phyloP scores from a whole-genome alignment of 2,329 filamentous ascomycete species.

The Fusarium metavorans region DNA sequence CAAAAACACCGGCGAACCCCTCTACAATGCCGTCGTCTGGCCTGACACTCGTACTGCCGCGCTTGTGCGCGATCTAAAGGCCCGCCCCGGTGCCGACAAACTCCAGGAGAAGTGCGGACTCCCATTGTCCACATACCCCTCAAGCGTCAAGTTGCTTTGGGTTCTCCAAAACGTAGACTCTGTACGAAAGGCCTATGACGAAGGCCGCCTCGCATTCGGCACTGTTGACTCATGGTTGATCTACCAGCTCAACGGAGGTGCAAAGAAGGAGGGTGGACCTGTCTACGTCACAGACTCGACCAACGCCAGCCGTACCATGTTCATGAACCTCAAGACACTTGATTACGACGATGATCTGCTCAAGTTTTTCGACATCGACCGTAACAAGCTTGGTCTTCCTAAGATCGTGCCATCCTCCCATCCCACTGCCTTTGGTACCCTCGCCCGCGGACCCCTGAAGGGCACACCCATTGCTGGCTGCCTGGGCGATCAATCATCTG shows the following conservation, averaged over 20 bases:
- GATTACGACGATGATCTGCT: constrained; percentile 84
- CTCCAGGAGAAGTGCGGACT: constrained; percentile 81
- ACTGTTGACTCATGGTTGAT: constrained; percentile 92
- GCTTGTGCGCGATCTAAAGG: constrained; percentile 82
- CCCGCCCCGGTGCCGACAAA: constrained; percentile 73
- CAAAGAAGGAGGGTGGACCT: constrained; percentile 63
- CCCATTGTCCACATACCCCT: constrained; percentile 89
- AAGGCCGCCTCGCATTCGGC: constrained; percentile 82
- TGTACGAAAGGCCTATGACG: constrained; percentile 81
- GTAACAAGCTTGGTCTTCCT: constrained; percentile 78
- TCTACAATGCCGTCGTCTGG: constrained; percentile 91
- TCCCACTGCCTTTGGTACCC: constrained; percentile 75
- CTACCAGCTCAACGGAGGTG: constrained; percentile 84
- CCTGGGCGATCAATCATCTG: constrained; percentile 87
- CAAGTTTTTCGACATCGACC: constrained; percentile 80
- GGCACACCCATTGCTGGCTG: constrained; percentile 85
- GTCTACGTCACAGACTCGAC: constrained; percentile 87
- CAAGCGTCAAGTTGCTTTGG: constrained; percentile 88
- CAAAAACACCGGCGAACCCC: constrained; percentile 79
- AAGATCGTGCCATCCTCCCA: constrained; percentile 87
- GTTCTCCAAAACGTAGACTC: constrained; percentile 77
- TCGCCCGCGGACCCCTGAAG: constrained; percentile 74
- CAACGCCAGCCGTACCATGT: constrained; percentile 93
- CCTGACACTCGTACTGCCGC: constrained; percentile 82
- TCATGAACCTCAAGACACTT: constrained; percentile 87